Evolutionary conservation across 1,284 basidiomycete species (phyloP), one percentile per base, ranked within the genome.

Genomic region (Ustilago xerochloae): DNA sequence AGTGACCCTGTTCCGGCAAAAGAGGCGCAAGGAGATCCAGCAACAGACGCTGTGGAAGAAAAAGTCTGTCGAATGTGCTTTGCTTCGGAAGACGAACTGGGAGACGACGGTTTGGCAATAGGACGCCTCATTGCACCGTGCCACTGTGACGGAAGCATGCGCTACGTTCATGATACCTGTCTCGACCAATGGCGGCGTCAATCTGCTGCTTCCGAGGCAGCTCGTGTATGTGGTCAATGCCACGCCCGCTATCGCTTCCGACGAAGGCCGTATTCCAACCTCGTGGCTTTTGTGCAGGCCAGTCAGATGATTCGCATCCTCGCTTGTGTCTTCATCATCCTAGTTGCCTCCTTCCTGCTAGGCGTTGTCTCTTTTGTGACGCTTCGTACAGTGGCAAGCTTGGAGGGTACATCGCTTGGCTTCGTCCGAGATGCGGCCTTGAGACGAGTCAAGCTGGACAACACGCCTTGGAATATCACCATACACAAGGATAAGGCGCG

Each of bases 31-130:
- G n/a, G 30, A 10, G 16, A 8, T 30, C 15, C 26, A n/a, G 4
- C 36, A 4, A 15, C 36, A 10, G 47, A 57, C 5, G 62, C 65
- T 7, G 57, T 26, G 4, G 66, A 64, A 41, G 71, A 74, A 26
- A 62, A 58, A 16, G 56, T 74, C 4, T 74, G 71, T 18, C 65
- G 71, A 20, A 64, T 74, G 57, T 74, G 71, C 66, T 64, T 74
- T 29, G 62, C 62, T 4, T 52, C 52, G 38, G 64, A 67, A 39
- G 30, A 59, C 51, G 66, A 69, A 50, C 57, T 74, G 5, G 56
- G 57, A 10, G 71, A 74, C n/a, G 66, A 74, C 41, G 71, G 66
- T 45, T 49, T 61, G 49, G 39, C 62, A 10, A 15, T 74, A 16
- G 71, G 71, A 2, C 45, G 63, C 16, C 58, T 74, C 41, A 63